Percentiles rank a stretch among this genome's conserved stretches.
Conservation (phyloP, 768 basidiomycete species). For the Boletus subparvulus region DNA sequence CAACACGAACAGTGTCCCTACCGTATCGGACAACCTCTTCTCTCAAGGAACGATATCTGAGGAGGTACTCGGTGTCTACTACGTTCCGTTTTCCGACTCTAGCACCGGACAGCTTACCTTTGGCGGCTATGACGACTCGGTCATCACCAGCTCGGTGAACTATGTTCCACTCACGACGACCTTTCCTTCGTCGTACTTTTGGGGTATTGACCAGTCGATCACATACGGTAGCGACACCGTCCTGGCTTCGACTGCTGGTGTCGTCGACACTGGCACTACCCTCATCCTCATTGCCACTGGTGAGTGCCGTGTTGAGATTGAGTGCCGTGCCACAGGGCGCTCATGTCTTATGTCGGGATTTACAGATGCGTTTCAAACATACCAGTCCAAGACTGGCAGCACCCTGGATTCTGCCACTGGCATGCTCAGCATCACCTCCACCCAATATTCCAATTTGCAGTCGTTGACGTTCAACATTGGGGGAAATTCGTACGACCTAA, state of each 20-base stretch:
- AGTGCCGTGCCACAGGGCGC: not conserved
- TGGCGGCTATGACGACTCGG: slow-evolving; percentile 20
- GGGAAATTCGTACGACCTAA: slow-evolving; percentile 34
- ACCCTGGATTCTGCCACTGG: slow-evolving; percentile 22
- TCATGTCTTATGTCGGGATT: not conserved
- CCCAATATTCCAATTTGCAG: slow-evolving; percentile 23
- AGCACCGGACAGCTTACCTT: slow-evolving; percentile 26
- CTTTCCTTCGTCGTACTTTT: slow-evolving; percentile 25
- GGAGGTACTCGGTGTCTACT: slow-evolving; percentile 34
- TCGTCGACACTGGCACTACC: slow-evolving; percentile 25
- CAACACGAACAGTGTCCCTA: slow-evolving; percentile 22
- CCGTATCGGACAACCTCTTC: slow-evolving; percentile 36
- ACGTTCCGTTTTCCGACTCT: slow-evolving; percentile 18
- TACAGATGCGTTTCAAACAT: slow-evolving; percentile 22
- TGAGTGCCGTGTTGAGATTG: not conserved
- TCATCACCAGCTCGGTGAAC: slow-evolving; percentile 8
- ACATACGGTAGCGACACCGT: not conserved
- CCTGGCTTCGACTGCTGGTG: slow-evolving; percentile 16
- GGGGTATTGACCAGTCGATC: slow-evolving; percentile 16
- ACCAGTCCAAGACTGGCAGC: slow-evolving; percentile 26
- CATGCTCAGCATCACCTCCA: slow-evolving; percentile 22
- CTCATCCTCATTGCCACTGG: slow-evolving; percentile 31
- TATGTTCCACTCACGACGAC: slow-evolving; percentile 27
- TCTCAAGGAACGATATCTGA: slow-evolving; percentile 25
- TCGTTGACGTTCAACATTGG: slow-evolving; percentile 28